A percentile compares a stretch with the other conserved stretches of the same genome.
These are phyloP conservation scores for Aspergillus mulundensis DNA, from an alignment of 495 filamentous ascomycete genomes.

Conservation along the genomic window DNA sequence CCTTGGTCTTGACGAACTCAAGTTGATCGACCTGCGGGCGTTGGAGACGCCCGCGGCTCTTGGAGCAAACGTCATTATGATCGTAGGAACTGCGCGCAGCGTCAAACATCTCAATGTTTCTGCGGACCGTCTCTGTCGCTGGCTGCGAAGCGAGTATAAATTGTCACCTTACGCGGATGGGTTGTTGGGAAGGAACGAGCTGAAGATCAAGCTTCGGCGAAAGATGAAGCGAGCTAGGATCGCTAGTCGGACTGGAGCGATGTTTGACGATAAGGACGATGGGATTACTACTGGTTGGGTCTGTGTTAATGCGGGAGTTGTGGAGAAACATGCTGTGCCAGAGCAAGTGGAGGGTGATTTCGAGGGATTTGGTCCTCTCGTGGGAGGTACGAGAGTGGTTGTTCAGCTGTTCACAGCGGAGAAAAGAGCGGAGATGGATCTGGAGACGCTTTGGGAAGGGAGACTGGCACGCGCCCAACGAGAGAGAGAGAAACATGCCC, in stretches of 20 bases:
- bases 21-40: slow-evolving; percentile 72
- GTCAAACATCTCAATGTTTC: slow-evolving; percentile 92
- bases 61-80: slow-evolving; percentile 84
- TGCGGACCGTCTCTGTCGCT: slow-evolving; percentile 82
- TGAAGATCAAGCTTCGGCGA: slow-evolving; percentile 79
- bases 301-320: slow-evolving; percentile 79
- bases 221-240: slow-evolving; percentile 76
- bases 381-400: slow-evolving; percentile 61
- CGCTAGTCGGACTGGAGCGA: slow-evolving; percentile 54
- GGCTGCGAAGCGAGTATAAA: slow-evolving; percentile 68
- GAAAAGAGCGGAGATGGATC: slow-evolving; percentile 75
- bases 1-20: slow-evolving; percentile 74
- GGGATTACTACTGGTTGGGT: slow-evolving; percentile 92
- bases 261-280: slow-evolving; percentile 58
- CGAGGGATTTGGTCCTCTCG: slow-evolving; percentile 69
- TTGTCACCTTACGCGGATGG: slow-evolving; percentile 79
- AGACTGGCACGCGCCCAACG: slow-evolving; percentile 42
- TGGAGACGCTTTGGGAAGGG: slow-evolving; percentile 75
- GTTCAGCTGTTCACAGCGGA: slow-evolving; percentile 88
- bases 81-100: slow-evolving; percentile 87
- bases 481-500: slow-evolving; percentile 25
- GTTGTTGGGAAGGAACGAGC: slow-evolving; percentile 80
- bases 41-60: slow-evolving; percentile 83
- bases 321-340: slow-evolving; percentile 48
- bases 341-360: slow-evolving; percentile 35